phyloP scores from a whole-genome alignment of 108 stramenopile species.

The Chaetoceros tenuissimus region DNA sequence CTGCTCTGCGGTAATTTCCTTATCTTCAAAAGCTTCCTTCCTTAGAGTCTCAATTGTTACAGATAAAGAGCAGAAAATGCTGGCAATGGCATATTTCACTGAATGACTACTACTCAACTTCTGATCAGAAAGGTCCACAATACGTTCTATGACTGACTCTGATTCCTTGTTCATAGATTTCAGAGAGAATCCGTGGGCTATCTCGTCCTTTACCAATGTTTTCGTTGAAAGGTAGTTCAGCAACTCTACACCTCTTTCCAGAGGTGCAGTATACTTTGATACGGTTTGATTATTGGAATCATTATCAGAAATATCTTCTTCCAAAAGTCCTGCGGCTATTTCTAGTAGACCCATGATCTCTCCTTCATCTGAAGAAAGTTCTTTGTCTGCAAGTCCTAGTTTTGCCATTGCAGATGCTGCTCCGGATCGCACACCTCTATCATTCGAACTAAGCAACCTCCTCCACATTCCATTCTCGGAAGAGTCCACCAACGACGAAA shows the following conservation, averaged over 20 bases:
- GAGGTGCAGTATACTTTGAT: constrained; percentile 42
- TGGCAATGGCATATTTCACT: constrained; percentile 81
- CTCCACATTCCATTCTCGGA: constrained; percentile 35
- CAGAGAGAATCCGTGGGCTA: constrained; percentile 63
- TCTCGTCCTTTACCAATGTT: constrained; percentile 84
- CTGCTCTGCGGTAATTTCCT: constrained; percentile 93
- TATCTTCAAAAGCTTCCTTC: constrained; percentile 82
- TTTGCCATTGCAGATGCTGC: constrained; percentile 82
- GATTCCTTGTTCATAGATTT: constrained; percentile 11
- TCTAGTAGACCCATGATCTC: constrained; percentile 68
- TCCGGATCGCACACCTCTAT: constrained; percentile 69
- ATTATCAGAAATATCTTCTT: constrained; percentile 26
- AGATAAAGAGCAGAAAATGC: constrained; percentile 71
- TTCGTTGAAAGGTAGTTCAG: constrained; percentile 78
- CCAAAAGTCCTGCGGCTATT: constrained; percentile 67
- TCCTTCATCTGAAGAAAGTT: constrained; percentile 45
- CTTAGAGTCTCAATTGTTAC: constrained; percentile 80
- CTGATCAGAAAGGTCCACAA: constrained; percentile 59
- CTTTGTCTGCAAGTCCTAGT: constrained; percentile 60
- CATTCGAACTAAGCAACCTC: constrained; percentile 36
- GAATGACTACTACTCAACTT: constrained; percentile 45
- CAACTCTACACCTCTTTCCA: constrained; percentile 91
- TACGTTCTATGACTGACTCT: constrained; percentile 50
- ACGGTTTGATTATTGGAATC: constrained; percentile 1
- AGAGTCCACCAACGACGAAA: constrained; percentile 34